Conservation (phyloP, 2,329 filamentous ascomycete genomes). For the Colletotrichum tabaci region DNA sequence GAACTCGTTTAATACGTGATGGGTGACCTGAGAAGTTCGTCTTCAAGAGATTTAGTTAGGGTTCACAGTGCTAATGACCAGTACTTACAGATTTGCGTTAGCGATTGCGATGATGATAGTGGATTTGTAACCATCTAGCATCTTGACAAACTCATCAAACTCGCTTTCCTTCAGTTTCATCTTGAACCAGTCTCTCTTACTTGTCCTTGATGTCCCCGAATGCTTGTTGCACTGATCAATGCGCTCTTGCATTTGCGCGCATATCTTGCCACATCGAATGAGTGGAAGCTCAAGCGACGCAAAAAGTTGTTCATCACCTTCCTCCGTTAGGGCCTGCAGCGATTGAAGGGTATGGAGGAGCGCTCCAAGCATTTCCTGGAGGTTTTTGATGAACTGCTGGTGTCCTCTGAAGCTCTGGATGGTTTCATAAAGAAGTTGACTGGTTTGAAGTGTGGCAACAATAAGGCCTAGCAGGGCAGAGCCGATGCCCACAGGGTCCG, state of each 20-base stretch:
- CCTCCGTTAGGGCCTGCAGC: no score
- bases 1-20: constrained; percentile 2
- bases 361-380: constrained; percentile 12
- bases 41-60: neutral
- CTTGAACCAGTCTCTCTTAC: constrained; percentile 28
- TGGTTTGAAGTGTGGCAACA: neutral
- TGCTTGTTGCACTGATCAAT: constrained; percentile 22
- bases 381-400: neutral
- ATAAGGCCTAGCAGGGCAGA: constrained; percentile 5
- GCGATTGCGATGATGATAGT: constrained; percentile 11
- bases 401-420: constrained; percentile 20
- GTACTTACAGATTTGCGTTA: constrained; percentile 22
- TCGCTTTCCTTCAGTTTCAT: constrained; percentile 27
- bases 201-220: constrained; percentile 19
- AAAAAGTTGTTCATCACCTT: neutral
- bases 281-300: constrained; percentile 17
- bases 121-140: constrained; percentile 32
- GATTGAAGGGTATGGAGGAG: neutral
- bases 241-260: neutral
- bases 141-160: constrained; percentile 16
- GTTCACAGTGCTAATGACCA: no score
- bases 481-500: neutral
- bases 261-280: constrained; percentile 16
- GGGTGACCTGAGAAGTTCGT: constrained; percentile 1
- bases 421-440: neutral